Evolutionary conservation across 2,329 filamentous ascomycete species (phyloP), one percentile per base, ranked within the genome.

Genomic region (Diaporthe longicolla): DNA sequence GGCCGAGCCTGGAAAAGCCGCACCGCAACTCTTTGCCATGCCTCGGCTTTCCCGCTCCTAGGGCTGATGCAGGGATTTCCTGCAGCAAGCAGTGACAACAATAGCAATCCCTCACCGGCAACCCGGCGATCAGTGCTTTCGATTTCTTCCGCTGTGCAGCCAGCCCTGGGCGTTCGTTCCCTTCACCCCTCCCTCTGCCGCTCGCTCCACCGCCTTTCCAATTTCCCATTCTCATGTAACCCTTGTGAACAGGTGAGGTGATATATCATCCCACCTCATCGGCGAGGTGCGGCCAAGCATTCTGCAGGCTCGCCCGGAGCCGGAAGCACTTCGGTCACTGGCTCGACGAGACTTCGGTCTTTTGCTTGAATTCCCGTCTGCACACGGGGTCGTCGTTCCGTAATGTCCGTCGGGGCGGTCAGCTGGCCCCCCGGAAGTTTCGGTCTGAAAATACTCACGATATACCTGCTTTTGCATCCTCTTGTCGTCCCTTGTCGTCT

Each of bases 31-130:
- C 1, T 40, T 21, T 58, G 19, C 45, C 45, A 52, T 26, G 63
- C 63, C 48, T 68, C 63, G 63, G 63, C 63, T 68, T 24, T 68
- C 48, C 63, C 48, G 63, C 48, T 68, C 63, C 48, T 68, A 68
- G 63, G 63, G 63, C 63, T 68, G 63, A 68, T 40, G 52, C 48
- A 68, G 63, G 63, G 48, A 19, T 68, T 19, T 26, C 29, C 29
- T 63, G 40, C 40, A 26, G 63, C 45, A 43, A 43, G 19, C 0
- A 17, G 15, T 17, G n/a, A 68, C 63, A 68, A 54, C 48, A 40
- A 68, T 68, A 50, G 21, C 19, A n/a, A 21, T 40, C 32, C 15
- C 13, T 26, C 29, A 40, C 21, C 45, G 63, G 63, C 45, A 26
- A 26, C 15, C n/a, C 21, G 29, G 21, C 4, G 45, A 52, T 52